Base-by-base conservation (phyloP, 768 basidiomycete species). In the Royoungia palumana region DNA sequence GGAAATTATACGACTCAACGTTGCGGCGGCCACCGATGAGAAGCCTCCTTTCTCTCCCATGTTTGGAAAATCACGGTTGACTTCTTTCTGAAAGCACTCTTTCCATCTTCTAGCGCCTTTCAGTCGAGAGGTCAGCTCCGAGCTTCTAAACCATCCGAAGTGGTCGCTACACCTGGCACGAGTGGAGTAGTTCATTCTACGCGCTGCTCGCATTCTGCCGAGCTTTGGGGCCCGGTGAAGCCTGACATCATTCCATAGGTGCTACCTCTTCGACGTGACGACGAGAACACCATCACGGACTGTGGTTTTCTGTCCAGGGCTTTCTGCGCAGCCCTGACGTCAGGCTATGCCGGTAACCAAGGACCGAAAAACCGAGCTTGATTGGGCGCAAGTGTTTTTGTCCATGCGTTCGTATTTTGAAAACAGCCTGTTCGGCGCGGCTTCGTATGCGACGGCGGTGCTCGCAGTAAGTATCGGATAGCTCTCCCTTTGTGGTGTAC, bases 281-380 rank as follows among this genome's bases (percentile, higher is more conserved):
- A 54, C 25, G 48, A 25, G 40, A 49, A 35, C 24, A 24, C 28
- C 17, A 38, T 19, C 21, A 20, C 27, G 36, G 40, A 13, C 49
- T 35, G 38, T 34, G 17, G 30, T 54, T 50, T 49, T 54, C 44
- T 43, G 47, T 49, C 43, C 17, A 49, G 51, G 35, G 56, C 50
- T 49, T 50, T 61, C 50, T 35, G 34, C 59, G 53, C 57, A 56
- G 56, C 24, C n/a, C 49, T 64, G 62, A 63, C 62, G 62, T 63
- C 62, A 63, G 44, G 42, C 44, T 19, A 46, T 55, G 43, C 49
- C 28, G 17, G 25, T 38, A 39, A 19, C 24, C 9, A n/a, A 36
- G 17, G 45, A 25, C 44, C 35, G 28, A 39, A 41, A 37, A 16
- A 20, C 25, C 9, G 34, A n/a, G 25, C 32, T 38, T 28, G 41